Percentiles rank a stretch among this genome's conserved stretches.
These are phyloP conservation scores for Colletotrichum sp. DNA, from an alignment of 2,329 filamentous ascomycete species.

Conservation along the genomic window DNA sequence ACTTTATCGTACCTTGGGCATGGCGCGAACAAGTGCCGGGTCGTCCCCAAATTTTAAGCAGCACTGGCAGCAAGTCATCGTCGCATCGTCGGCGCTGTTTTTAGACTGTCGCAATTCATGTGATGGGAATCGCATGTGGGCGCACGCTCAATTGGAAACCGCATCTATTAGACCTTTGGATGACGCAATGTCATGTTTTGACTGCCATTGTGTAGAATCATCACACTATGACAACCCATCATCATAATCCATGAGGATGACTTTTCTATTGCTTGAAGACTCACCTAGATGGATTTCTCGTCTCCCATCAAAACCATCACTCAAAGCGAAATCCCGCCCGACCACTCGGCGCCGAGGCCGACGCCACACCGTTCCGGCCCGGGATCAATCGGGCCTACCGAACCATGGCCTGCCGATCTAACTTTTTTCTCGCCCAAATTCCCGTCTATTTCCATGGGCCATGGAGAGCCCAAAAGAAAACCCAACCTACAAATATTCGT, in stretches of 20 bases:
- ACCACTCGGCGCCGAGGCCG: neutral
- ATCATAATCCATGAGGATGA: neutral
- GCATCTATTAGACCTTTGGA: neutral
- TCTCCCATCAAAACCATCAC: neutral
- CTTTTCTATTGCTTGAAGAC: accelerated
- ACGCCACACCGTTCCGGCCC: neutral
- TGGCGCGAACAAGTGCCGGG: neutral
- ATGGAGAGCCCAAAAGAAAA: neutral
- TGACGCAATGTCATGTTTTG: neutral
- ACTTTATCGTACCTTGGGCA: neutral
- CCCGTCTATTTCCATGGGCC: neutral
- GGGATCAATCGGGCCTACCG: neutral
- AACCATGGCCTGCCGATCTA: neutral
- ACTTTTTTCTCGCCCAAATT: neutral
- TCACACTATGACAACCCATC: neutral
- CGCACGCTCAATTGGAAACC: neutral
- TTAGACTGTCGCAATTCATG: neutral
- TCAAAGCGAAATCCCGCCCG: neutral
- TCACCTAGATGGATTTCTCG: neutral
- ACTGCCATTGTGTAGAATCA: neutral
- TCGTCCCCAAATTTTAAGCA: constrained; percentile 11
- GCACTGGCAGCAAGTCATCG: neutral
- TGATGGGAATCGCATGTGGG: neutral
- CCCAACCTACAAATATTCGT: neutral
- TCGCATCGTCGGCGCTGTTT: neutral